Conservation (phyloP, 1,284 basidiomycete species). For the Moesziomyces globuligerus region DNA sequence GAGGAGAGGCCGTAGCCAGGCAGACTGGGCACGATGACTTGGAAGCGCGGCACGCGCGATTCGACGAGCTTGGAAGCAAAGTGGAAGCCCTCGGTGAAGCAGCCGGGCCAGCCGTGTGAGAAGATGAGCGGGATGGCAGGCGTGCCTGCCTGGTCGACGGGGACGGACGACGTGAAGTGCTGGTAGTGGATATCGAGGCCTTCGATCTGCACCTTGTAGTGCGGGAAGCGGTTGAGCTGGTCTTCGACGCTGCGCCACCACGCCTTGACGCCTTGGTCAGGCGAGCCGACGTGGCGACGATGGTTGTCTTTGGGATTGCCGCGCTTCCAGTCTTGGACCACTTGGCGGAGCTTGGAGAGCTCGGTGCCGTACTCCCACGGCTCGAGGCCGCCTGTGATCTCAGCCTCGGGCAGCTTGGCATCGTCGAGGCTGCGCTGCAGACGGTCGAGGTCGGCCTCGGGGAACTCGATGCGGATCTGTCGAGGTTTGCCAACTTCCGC, state of each 20-base stretch:
- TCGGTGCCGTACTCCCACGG: conserved; percentile 56
- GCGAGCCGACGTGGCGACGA: conserved; percentile 11
- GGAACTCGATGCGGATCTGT: conserved; percentile 32
- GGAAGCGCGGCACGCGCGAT: conserved; percentile 38
- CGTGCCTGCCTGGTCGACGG: conserved; percentile 18
- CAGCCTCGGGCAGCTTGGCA: conserved; percentile 33
- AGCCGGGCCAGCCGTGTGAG: conserved; percentile 58
- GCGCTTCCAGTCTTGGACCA: conserved; percentile 44
- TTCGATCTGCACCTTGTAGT: conserved; percentile 51
- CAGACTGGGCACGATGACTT: conserved; percentile 59
- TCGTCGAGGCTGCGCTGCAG: conserved; percentile 50
- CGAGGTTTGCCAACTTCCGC: conserved; percentile 26
- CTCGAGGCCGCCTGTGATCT: conserved; percentile 35
- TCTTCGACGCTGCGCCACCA: conserved; percentile 51
- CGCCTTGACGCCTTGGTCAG: conserved; percentile 34
- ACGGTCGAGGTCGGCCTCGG: conserved; percentile 41
- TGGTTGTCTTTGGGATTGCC: conserved; percentile 31
- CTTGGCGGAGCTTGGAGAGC: conserved; percentile 35
- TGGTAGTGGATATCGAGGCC: conserved; percentile 53
- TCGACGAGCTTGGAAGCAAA: conserved; percentile 35
- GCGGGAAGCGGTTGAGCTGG: conserved; percentile 38
- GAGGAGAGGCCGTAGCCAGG: conserved; percentile 54
- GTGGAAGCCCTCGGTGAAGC: conserved; percentile 46
- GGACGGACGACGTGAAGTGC: conserved; percentile 26
- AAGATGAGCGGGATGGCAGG: conserved; percentile 57